Percentiles rank a stretch among this genome's conserved stretches.
These are phyloP conservation scores for Meyerozyma elateridarum DNA, from an alignment of 1,139 yeast species.

Conservation along the genomic window DNA sequence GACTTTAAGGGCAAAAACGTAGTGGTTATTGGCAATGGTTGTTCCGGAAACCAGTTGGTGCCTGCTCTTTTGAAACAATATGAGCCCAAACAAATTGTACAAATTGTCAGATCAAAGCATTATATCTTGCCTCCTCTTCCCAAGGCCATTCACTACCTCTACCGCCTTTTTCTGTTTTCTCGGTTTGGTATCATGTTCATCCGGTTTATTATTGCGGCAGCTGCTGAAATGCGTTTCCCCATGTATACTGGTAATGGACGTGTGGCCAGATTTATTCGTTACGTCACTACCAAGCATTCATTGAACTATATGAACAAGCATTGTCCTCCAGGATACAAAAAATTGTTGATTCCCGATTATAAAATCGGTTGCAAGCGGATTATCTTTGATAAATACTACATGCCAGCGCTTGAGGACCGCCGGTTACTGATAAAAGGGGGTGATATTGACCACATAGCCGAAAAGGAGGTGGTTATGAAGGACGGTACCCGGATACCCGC, in stretches of 20 bases:
- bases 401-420: conserved; percentile 31
- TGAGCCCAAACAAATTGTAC: conserved; percentile 27
- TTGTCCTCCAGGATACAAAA: conserved; percentile 33
- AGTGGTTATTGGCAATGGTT: conserved; percentile 40
- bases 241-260: conserved; percentile 30
- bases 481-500: conserved; percentile 28
- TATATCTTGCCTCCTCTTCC: conserved; percentile 40
- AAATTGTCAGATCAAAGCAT: conserved; percentile 35
- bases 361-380: conserved; percentile 43
- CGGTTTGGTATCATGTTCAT: conserved; percentile 24
- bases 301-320: conserved; percentile 24
- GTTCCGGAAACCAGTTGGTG: conserved; percentile 35
- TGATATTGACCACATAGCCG: conserved; percentile 24
- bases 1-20: conserved; percentile 32
- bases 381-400: conserved; percentile 35
- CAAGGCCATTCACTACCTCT: conserved; percentile 15
- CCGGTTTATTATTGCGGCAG: conserved; percentile 24
- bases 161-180: conserved; percentile 22
- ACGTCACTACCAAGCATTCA: conserved; percentile 18
- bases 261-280: conserved; percentile 24
- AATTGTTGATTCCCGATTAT: conserved; percentile 31
- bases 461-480: conserved; percentile 25
- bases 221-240: conserved; percentile 35
- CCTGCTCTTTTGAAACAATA: conserved; percentile 26
- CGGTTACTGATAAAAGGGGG: conserved; percentile 24